A percentile compares a stretch with the other conserved stretches of the same genome.
phyloP scores from a whole-genome alignment of 2,329 filamentous ascomycete genomes.

The Apiospora aurea region DNA sequence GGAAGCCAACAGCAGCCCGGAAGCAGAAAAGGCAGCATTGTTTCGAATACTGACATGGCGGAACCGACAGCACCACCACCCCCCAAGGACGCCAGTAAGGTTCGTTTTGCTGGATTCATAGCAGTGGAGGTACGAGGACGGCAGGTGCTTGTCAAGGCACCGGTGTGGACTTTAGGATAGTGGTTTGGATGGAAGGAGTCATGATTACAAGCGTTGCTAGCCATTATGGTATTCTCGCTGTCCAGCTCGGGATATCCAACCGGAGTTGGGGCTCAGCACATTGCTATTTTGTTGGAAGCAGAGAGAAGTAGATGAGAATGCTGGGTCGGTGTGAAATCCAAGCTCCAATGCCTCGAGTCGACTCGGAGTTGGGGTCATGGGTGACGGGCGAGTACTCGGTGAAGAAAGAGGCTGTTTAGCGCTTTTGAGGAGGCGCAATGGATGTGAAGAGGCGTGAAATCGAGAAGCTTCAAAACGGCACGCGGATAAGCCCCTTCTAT shows the following conservation, averaged over 20 bases:
- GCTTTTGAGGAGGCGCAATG: constrained; percentile 5
- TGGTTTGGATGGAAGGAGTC: neutral
- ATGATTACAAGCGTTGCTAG: constrained; percentile 20
- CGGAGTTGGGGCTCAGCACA: constrained; percentile 19
- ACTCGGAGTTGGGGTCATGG: constrained; percentile 7
- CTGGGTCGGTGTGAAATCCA: neutral
- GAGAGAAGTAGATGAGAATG: neutral
- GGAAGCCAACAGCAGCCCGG: constrained; percentile 37
- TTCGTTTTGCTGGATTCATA: constrained; percentile 79
- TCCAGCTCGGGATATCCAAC: neutral
- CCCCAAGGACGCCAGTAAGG: constrained; percentile 59
- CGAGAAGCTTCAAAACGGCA: neutral
- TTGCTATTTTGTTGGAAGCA: constrained; percentile 10
- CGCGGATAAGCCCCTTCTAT: neutral
- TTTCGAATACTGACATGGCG: constrained; percentile 51
- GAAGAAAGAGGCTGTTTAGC: neutral
- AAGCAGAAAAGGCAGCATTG: constrained; percentile 44
- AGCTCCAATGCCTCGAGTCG: neutral
- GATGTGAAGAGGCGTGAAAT: neutral
- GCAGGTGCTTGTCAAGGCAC: constrained; percentile 78
- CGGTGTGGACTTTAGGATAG: constrained; percentile 66
- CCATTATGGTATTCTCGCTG: constrained; percentile 2
- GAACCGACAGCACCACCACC: constrained; percentile 43
- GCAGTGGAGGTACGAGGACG: constrained; percentile 77
- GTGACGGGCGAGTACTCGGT: constrained; percentile 1